Evolutionary conservation across 192 early-diverging fungal species (phyloP).

Genomic region (Nowakowskiella sp.): DNA sequence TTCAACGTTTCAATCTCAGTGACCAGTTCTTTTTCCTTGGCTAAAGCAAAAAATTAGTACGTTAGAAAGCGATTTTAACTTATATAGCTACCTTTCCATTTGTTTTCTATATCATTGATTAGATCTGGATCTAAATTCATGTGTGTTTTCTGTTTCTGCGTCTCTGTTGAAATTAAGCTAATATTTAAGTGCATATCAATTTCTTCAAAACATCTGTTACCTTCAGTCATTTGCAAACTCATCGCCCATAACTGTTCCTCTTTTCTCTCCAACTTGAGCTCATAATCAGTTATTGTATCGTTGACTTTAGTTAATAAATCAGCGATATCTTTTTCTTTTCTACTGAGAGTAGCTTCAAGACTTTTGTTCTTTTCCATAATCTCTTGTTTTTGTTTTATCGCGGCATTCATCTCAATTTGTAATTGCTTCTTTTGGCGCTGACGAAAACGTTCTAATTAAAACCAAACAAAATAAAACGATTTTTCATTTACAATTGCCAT

Average conservation of each 20-base stretch:
- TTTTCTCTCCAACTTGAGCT: conserved; percentile 43
- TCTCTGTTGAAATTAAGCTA: conserved; percentile 14
- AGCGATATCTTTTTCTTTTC: conserved; percentile 46
- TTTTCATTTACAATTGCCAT: conserved; percentile 28
- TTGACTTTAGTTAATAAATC: conserved; percentile 50
- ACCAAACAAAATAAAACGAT: neutral
- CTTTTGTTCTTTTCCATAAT: conserved; percentile 35
- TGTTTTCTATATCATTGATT: conserved; percentile 48
- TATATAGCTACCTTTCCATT: conserved; percentile 33
- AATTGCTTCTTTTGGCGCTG: conserved; percentile 44
- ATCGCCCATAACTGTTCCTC: conserved; percentile 56
- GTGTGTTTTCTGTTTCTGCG: conserved; percentile 23
- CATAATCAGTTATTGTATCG: conserved; percentile 50
- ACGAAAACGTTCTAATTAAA: conserved; percentile 1
- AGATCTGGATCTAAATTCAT: conserved; percentile 40
- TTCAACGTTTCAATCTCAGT: conserved; percentile 33
- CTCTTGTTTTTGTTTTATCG: conserved; percentile 40
- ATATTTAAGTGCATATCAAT: neutral
- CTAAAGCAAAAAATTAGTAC: conserved; percentile 1
- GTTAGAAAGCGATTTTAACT: neutral
- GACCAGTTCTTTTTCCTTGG: conserved; percentile 34
- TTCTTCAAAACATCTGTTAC: conserved; percentile 11
- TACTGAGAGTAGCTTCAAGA: conserved; percentile 30
- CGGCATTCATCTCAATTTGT: conserved; percentile 25
- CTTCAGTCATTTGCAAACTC: conserved; percentile 47